phyloP scores from a whole-genome alignment of 116 monocot genomes.

The Cymodocea nodosa region DNA sequence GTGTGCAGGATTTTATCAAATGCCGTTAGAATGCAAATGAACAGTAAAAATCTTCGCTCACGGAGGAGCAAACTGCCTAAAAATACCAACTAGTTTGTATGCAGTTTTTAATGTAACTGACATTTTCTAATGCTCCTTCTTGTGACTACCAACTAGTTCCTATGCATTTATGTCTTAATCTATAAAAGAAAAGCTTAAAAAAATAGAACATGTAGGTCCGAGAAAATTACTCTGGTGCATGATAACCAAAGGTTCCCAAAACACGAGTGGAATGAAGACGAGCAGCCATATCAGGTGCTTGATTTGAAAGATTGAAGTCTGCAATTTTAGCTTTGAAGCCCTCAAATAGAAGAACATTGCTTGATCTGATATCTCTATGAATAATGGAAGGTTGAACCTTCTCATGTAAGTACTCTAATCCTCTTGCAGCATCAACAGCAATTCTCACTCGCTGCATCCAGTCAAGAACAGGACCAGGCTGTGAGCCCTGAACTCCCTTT shows the following conservation, averaged over 20 bases:
- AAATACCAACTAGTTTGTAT: no score
- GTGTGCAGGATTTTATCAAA: no score
- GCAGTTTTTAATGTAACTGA: no score
- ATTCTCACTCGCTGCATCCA: conserved; percentile 66
- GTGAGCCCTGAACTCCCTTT: conserved; percentile 67
- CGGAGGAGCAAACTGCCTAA: no score
- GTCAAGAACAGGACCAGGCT: conserved; percentile 55
- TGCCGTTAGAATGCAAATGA: no score
- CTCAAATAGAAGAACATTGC: conserved; percentile 65
- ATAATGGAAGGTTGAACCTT: conserved; percentile 58
- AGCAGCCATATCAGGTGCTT: conserved; percentile 18
- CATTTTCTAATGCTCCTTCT: no score
- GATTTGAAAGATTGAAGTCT: conserved; percentile 21
- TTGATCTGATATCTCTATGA: conserved; percentile 58
- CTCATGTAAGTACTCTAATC: conserved; percentile 72
- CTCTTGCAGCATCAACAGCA: conserved; percentile 63
- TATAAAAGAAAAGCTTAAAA: no score
- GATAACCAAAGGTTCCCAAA: conserved; percentile 18
- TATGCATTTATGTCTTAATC: no score
- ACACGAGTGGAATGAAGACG: conserved; percentile 26
- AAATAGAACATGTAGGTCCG: no score
- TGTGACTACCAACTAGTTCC: no score
- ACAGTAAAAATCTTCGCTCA: no score
- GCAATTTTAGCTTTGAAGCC: conserved; percentile 64
- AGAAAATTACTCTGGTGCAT: neutral